These are phyloP conservation scores for Backusella psychrophila DNA, from an alignment of 192 early-diverging fungal species.

Conservation along the genomic window DNA sequence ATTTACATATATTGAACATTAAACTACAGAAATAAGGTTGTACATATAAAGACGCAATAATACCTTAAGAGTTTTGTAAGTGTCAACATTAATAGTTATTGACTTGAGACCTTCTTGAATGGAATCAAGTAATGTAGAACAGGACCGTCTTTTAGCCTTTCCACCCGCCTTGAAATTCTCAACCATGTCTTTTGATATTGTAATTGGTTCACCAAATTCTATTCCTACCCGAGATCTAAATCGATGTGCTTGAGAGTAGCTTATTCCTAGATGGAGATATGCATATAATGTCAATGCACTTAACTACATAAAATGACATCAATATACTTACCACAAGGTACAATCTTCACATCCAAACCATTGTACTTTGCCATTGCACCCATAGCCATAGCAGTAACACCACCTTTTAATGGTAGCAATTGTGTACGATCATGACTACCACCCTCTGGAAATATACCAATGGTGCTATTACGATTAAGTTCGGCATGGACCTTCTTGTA, in stretches of 20 bases:
- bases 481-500: conserved; percentile 79
- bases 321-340: conserved; percentile 61
- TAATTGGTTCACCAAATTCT: conserved; percentile 93
- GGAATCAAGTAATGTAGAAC: conserved; percentile 68
- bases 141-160: conserved; percentile 78
- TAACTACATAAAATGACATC: not conserved
- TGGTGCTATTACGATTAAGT: conserved; percentile 66
- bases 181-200: conserved; percentile 73
- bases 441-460: conserved; percentile 98
- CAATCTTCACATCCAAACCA: conserved; percentile 84
- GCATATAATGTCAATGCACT: not conserved
- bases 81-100: conserved; percentile 91
- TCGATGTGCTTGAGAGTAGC: conserved; percentile 55
- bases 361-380: conserved; percentile 88
- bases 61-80: conserved; percentile 90
- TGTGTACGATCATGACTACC: conserved; percentile 96
- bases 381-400: conserved; percentile 81
- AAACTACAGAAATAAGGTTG: not conserved
- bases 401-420: conserved; percentile 94
- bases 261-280: not conserved
- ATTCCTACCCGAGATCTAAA: conserved; percentile 96
- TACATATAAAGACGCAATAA: not conserved
- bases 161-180: conserved; percentile 83
- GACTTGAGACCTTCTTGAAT: conserved; percentile 79
- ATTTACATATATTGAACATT: not conserved